A percentile compares a stretch with the other conserved stretches of the same genome.
These are phyloP conservation scores for Alternaria solani DNA, from an alignment of 2,329 filamentous ascomycete species.

Conservation along the genomic window DNA sequence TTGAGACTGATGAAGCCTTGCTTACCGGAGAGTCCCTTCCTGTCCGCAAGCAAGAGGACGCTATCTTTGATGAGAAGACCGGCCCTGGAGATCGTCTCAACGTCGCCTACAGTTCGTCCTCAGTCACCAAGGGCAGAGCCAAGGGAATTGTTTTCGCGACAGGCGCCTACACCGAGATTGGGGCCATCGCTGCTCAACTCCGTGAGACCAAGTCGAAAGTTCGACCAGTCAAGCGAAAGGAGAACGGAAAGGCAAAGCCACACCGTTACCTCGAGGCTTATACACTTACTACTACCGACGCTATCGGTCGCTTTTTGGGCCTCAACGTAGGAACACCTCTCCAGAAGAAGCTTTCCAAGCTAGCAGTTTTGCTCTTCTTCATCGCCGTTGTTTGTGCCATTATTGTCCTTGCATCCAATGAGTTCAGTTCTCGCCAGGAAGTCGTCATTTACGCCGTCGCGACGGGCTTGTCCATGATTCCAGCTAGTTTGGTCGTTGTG, in stretches of 20 bases:
- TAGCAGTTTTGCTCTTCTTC: conserved; percentile 47
- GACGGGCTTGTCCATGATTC: conserved; percentile 51
- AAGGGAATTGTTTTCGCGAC: conserved; percentile 73
- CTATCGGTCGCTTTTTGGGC: conserved; percentile 50
- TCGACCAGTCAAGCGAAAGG: conserved; percentile 54
- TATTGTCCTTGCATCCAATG: conserved; percentile 52
- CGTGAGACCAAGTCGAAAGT: conserved; percentile 57
- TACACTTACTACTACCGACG: conserved; percentile 57
- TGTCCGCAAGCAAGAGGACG: conserved; percentile 69
- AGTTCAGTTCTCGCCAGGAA: conserved; percentile 49
- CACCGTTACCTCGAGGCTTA: conserved; percentile 60
- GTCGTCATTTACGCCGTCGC: conserved; percentile 53
- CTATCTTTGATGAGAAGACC: conserved; percentile 60
- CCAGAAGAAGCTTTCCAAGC: conserved; percentile 49
- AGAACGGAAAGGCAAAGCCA: conserved; percentile 44
- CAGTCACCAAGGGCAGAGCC: conserved; percentile 73
- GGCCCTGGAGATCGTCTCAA: conserved; percentile 74
- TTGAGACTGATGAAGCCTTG: conserved; percentile 77
- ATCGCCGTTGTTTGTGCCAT: conserved; percentile 51
- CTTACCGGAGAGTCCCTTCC: conserved; percentile 75
- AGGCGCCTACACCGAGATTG: conserved; percentile 76
- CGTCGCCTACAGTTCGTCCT: conserved; percentile 70
- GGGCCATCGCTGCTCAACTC: conserved; percentile 73
- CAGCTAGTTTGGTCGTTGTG: conserved; percentile 48
- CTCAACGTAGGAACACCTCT: conserved; percentile 52